Base-by-base conservation (phyloP, 2,329 filamentous ascomycete species). In the Calycina marina region DNA sequence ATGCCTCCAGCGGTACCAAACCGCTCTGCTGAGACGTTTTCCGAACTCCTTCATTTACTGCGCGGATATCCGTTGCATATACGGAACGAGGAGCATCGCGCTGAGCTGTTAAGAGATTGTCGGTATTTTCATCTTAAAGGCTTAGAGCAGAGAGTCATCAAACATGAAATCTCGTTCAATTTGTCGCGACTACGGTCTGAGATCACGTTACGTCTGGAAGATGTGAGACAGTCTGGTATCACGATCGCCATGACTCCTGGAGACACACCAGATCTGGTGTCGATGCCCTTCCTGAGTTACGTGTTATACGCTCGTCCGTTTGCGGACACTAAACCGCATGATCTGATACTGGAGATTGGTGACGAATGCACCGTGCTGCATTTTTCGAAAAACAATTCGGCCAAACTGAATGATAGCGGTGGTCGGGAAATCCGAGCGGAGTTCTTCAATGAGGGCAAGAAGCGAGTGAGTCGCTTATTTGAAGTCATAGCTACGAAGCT, bases 91-190 rank as follows among this genome's bases (percentile, higher is more conserved):
- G 63, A 67, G 2, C 88, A 96, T 49, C 75, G 88, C 12, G 65
- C 71, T 14, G 72, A 80, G 36, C 65, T 96, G 3, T 61, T 96
- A 2, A 69, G 81, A 25, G 88, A 96, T 54, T 90, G 83, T 40
- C 75, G 82, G 32, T 96, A 94, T 55, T 94, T 88, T 55, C 84
- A 93, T 53, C 76, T 96, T 45, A 88, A 86, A 50, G 85, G 84
- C 0, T 60, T 94, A 0, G 88, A 96, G 57, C 88, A 96, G 56
- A 76, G 73, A 41, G 63, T 96, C 8, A 78, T 94, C 26, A 72
- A 80, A 0, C 80, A 86, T 53, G 56, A 71, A 16, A 78, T 88
- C 38, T 72, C 66, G 31, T 85, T 73, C 55, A 93, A 94, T 48
- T 67, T 80, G 20, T 58, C 67, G 11, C 67, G 78, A 2, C 61